Evolutionary conservation across 345 rosid genomes (phyloP), one percentile per base, ranked within the genome.

Genomic region (Raphanus raphanistrum): DNA sequence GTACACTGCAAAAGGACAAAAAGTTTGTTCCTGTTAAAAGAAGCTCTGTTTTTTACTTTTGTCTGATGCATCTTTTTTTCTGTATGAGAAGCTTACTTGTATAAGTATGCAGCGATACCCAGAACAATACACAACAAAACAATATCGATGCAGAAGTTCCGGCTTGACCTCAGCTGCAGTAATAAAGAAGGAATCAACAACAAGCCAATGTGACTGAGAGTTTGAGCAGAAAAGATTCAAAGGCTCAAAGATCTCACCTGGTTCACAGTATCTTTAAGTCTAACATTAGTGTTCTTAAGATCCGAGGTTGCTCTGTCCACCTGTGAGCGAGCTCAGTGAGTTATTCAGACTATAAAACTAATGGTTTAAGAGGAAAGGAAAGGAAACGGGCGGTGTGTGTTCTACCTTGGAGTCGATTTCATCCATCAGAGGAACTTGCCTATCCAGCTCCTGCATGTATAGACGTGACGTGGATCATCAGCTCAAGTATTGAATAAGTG

Each of bases 101-200:
- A 96, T 38, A 96, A 80, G 78, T 96, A 96, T 75, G 99, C 98
- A 68, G 99, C 98, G n/a, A 93, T 92, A 15, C 99, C 98, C 65
- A 96, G 84, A 66, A 96, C 87, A 76, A 96, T 85, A 78, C 93
- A 88, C 89, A 93, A 50, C 76, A 96, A 81, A 75, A 96, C 74
- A 72, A 96, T 93, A 84, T 96, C 99, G 26, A 96, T 87, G 78
- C 99, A 96, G 88, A 96, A 96, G 84, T 96, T 96, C 73, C 99
- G 79, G 80, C 99, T 96, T 61, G 99, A 96, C 77, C 99, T 88
- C 86, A 96, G 83, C 99, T 96, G 93, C 67, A 85, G 83, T 41
- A 82, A 68, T 63, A 71, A 68, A 16, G 1, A 16, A 80, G 72
- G 26, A 66, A 76, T 72, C 58, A 1, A 66, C 25, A 41, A 69